Evolutionary conservation across 1,284 basidiomycete species (phyloP), one percentile per base, ranked within the genome.

Genomic region (Meripilus lineatus): DNA sequence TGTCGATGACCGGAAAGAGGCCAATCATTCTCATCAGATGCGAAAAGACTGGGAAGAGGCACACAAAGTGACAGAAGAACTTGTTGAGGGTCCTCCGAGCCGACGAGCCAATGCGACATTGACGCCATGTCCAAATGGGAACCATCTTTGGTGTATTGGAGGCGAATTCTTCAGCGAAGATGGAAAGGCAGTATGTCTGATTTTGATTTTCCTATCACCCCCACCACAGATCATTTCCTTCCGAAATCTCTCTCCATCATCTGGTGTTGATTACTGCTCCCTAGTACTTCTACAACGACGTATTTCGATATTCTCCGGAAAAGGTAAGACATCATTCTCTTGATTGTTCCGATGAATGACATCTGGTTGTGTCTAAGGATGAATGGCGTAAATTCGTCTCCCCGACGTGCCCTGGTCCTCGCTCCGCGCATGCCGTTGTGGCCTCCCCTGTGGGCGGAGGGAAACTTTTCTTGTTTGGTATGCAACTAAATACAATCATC

Each of bases 351-450:
- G 40, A 21, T n/a, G 17, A 32, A 17, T 24, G 34, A 24, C 15
- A 21, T 17, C 13, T 17, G 11, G 15, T n/a, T 23, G 7, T 8
- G 35, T 21, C 38, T 10, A 53, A 84, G 78, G 81, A 92, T 53
- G 90, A 93, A 69, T 93, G 90, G 90, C 73, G 86, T 7, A 82
- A 81, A 56, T 93, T 89, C 54, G 75, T 89, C 32, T 90, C 86
- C 0, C 83, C 81, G 13, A 89, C 80, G 0, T 89, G 85, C 50
- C 92, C 91, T 0, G 87, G 88, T 0, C 91, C 91, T 0, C 71
- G 91, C 23, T 89, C 86, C 11, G 89, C 90, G 1, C 91, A 93
- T 60, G 85, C 87, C 6, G 81, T 88, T 4, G 85, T 84, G 11
- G 75, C 79, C 0, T 80, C 79, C 5, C 79, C 87, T 0, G 75